Conservation (phyloP, 148 eudicot genomes). For the Cornus controversa region DNA sequence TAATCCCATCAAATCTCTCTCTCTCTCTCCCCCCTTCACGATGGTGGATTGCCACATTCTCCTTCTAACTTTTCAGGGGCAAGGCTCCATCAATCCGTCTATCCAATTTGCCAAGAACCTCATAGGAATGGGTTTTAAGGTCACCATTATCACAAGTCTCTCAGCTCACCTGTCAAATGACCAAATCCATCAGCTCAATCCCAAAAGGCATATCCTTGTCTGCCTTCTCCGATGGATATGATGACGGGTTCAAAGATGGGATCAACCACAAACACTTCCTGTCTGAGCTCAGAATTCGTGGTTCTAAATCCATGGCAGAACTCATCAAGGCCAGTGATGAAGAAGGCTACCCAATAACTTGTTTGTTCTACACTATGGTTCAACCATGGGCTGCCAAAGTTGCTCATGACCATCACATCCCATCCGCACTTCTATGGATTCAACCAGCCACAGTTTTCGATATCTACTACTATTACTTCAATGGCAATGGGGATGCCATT, state of each 20-base stretch:
- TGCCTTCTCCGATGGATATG: constrained; percentile 33
- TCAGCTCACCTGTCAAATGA: constrained; percentile 20
- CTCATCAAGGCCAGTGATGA: constrained; percentile 8
- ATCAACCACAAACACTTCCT: constrained; percentile 2
- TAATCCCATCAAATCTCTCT: too few relatives aligned
- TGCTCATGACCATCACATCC: constrained; percentile 37
- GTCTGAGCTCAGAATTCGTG: constrained; percentile 14
- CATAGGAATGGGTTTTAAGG: constrained; percentile 15
- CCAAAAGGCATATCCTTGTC: constrained; percentile 9
- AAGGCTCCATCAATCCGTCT: constrained; percentile 40
- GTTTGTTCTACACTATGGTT: constrained; percentile 31
- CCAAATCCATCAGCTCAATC: neutral
- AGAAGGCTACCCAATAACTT: constrained; percentile 25
- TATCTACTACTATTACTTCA: constrained; percentile 31
- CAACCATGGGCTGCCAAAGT: constrained; percentile 45
- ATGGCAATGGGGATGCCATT: constrained; percentile 6
- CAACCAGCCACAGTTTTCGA: constrained; percentile 33
- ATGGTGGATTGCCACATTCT: constrained; percentile 28
- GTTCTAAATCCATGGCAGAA: constrained; percentile 11
- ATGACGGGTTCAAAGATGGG: constrained; percentile 20
- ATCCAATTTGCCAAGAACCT: constrained; percentile 32
- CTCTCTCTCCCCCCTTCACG: neutral
- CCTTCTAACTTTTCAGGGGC: constrained; percentile 24
- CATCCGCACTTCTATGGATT: constrained; percentile 28
- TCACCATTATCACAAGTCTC: constrained; percentile 24